Conservation (phyloP, 805 yeast genomes). For the Peterozyma toletana region DNA sequence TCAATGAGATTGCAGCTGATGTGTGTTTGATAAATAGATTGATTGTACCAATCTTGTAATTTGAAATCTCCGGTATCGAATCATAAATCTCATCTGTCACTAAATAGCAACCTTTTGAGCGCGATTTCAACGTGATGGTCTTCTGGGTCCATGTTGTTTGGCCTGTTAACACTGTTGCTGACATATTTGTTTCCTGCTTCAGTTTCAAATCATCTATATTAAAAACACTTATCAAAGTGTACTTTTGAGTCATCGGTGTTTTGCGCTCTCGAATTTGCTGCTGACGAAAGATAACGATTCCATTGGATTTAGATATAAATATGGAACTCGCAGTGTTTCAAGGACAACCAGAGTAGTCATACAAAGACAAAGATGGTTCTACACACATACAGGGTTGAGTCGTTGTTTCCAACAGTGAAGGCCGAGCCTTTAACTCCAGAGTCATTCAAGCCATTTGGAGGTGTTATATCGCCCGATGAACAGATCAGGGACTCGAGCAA, state of each 20-base stretch:
- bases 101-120: slow-evolving; percentile 62
- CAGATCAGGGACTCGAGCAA: slow-evolving; percentile 35
- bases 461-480: slow-evolving; percentile 70
- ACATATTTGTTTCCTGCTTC: too few species aligned
- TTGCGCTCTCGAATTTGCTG: too few species aligned
- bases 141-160: slow-evolving; percentile 48
- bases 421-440: slow-evolving; percentile 63
- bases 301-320: too few species aligned
- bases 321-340: too few species aligned
- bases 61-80: slow-evolving; percentile 51
- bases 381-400: slow-evolving; percentile 25
- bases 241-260: too few species aligned
- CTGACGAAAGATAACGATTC: too few species aligned
- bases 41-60: slow-evolving; percentile 55
- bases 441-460: slow-evolving; percentile 62
- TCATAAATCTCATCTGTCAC: slow-evolving; percentile 58
- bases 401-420: slow-evolving; percentile 17
- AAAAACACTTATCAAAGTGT: too few species aligned
- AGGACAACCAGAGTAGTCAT: neutral
- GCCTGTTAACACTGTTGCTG: too few species aligned
- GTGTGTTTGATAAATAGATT: slow-evolving; percentile 73
- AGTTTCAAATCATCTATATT: too few species aligned
- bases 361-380: slow-evolving; percentile 28
- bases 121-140: slow-evolving; percentile 45
- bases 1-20: slow-evolving; percentile 68